A percentile compares a stretch with the other conserved stretches of the same genome.
These are phyloP conservation scores for Paraconiothyrium brasiliense DNA, from an alignment of 2,329 filamentous ascomycete species.

Conservation along the genomic window DNA sequence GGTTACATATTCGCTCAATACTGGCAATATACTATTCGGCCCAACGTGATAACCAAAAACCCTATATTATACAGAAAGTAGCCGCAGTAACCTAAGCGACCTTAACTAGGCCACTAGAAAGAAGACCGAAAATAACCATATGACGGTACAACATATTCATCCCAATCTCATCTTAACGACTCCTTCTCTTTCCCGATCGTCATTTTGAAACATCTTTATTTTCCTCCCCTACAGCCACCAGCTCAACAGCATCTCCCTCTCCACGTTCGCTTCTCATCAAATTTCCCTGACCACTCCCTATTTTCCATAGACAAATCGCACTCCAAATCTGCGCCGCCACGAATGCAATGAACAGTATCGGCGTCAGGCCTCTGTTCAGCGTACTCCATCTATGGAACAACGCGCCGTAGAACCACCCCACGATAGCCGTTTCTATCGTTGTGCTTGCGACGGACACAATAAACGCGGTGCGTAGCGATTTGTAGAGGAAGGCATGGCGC, in stretches of 20 bases:
- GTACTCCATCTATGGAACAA: conserved; percentile 10
- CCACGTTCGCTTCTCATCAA: not conserved
- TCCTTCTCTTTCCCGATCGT: not conserved
- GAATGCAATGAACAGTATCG: conserved; percentile 1
- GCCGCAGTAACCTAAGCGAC: too few relatives aligned
- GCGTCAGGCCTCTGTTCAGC: conserved; percentile 5
- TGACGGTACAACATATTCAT: too few relatives aligned
- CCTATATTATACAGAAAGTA: too few relatives aligned
- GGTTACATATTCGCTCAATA: too few relatives aligned
- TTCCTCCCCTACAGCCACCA: not conserved
- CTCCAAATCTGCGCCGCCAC: conserved; percentile 11
- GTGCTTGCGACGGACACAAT: conserved; percentile 1
- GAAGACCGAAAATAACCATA: too few relatives aligned
- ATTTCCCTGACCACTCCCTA: not conserved
- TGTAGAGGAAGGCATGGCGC: conserved; percentile 5
- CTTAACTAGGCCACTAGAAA: too few relatives aligned
- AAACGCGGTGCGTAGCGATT: not conserved
- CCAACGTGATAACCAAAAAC: too few relatives aligned
- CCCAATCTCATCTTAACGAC: not conserved
- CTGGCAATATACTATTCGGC: too few relatives aligned
- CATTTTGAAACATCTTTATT: not conserved
- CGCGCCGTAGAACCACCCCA: conserved; percentile 11
- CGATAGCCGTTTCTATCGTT: conserved; percentile 5
- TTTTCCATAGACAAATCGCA: conserved; percentile 1
- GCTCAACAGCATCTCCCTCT: not conserved